Evolutionary conservation across 2,329 filamentous ascomycete genomes (phyloP), one percentile per base, ranked within the genome.

Genomic region (Xylariaceae sp.): DNA sequence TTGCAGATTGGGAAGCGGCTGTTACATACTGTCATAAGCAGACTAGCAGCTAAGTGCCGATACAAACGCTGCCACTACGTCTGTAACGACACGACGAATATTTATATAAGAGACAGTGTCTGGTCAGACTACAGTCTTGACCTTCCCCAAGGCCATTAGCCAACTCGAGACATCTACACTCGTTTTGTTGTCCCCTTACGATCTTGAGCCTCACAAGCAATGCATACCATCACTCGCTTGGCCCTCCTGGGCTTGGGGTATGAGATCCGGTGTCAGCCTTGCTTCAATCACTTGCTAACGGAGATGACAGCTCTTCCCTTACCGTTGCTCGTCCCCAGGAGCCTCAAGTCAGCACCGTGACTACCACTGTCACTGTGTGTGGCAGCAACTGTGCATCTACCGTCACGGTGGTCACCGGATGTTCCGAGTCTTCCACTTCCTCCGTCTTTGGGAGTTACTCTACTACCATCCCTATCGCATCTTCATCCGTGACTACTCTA

Each of bases 191-290:
- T 4, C 43, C 40, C 45, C 18, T 37, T 18, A 40, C 48, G 23
- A 40, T 48, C 47, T 62, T 48, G 48, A 52, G 51, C 54, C 47
- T 49, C 19, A 23, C 49, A n/a, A n/a, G 49, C 47, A 54, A 72
- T 72, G 69, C 62, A 57, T 57, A 19, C 52, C 7, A 54, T 52
- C 49, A 60, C 60, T 53, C 51, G 50, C 46, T 60, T 70, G 44
- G 62, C 63, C 62, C 56, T 67, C 18, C 23, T 70, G 49, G 65
- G 64, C 58, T 44, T 69, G 20, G 60, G 67, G 69, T 71, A 66
- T 43, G 61, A 18, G 16, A 16, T 32, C 26, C 47, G 7, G 41
- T 49, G 2, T 9, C 42, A 42, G 16, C 19, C n/a, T 19, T 3
- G n/a, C 14, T 20, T 12, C n/a, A 9, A 52, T 41, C 29, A 20